Conservation (phyloP, 805 yeast species). For the Wickerhamia fluorescens region DNA sequence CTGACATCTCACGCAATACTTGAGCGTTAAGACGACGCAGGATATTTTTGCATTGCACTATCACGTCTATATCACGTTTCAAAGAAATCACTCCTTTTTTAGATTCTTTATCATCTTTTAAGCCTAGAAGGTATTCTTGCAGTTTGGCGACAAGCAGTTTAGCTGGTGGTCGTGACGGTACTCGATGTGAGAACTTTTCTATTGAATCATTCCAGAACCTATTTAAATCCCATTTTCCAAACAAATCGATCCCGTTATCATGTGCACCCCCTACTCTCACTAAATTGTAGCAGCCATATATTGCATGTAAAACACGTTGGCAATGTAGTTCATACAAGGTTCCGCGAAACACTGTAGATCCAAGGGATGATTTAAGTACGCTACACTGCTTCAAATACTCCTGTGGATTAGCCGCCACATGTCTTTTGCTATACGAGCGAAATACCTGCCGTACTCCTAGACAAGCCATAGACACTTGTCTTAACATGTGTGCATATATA, state of each 20-base stretch:
- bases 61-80: conserved; percentile 27
- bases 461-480: no score
- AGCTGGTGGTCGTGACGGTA: conserved; percentile 3
- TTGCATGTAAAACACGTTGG: conserved; percentile 29
- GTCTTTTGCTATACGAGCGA: no score
- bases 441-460: no score
- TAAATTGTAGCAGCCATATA: conserved; percentile 31
- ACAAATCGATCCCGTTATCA: conserved; percentile 51
- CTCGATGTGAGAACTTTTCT: conserved; percentile 1
- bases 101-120: conserved; percentile 4
- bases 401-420: no score
- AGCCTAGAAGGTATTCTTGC: conserved; percentile 13
- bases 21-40: conserved; percentile 37
- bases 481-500: no score
- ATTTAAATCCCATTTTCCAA: conserved; percentile 44
- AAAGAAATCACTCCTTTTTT: conserved; percentile 11
- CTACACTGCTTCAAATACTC: conserved; percentile 25
- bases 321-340: conserved; percentile 47
- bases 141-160: conserved; percentile 12
- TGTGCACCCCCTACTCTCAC: conserved; percentile 47
- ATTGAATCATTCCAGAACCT: conserved; percentile 9
- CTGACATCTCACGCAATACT: conserved; percentile 46
- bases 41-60: conserved; percentile 53
- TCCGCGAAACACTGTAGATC: conserved; percentile 45
- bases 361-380: conserved; percentile 11